A percentile compares a stretch with the other conserved stretches of the same genome.
phyloP scores from a whole-genome alignment of 257 asterid species.

The Nicotiana tomentosiformis region DNA sequence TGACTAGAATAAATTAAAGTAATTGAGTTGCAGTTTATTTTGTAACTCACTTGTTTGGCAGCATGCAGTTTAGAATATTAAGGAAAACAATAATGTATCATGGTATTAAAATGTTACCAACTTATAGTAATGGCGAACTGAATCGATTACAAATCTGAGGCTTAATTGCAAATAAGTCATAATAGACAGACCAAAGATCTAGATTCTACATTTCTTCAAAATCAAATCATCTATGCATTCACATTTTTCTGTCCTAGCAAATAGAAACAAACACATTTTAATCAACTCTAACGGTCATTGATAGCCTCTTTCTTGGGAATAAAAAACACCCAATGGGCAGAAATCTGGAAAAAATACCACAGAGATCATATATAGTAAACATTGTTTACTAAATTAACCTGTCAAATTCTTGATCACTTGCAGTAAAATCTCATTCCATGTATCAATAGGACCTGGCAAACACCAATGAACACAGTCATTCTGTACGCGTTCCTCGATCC shows the following conservation, averaged over 20 bases:
- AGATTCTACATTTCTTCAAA: not conserved
- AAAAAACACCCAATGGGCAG: not conserved
- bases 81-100: not conserved
- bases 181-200: not conserved
- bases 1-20: too few relatives aligned
- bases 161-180: not conserved
- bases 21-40: not conserved
- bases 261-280: not conserved
- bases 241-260: not conserved
- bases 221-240: not conserved
- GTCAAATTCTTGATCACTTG: conserved; percentile 39
- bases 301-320: not conserved
- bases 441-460: conserved; percentile 78
- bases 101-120: not conserved
- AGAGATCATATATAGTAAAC: not conserved
- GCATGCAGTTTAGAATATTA: not conserved
- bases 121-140: not conserved
- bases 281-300: not conserved
- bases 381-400: not conserved
- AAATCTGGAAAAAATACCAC: not conserved
- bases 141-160: not conserved
- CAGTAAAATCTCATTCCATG: conserved; percentile 72
- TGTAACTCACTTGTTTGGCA: not conserved
- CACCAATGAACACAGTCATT: conserved; percentile 97
- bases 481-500: conserved; percentile 44